Evolutionary conservation across 129 eudicot genomes (phyloP).

Genomic region (Lactuca saligna): DNA sequence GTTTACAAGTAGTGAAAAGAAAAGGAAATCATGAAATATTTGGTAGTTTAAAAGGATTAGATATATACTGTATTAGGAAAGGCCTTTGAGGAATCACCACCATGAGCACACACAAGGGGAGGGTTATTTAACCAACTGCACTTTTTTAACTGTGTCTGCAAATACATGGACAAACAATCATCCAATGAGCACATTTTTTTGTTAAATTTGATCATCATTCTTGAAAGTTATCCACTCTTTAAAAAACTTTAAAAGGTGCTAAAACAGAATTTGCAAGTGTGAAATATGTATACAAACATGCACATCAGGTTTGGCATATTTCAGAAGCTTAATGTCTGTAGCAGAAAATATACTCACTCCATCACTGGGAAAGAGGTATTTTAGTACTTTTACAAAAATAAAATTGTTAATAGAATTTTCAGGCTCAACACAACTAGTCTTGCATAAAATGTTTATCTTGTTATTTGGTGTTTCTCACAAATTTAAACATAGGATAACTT

Average conservation of each 20-base stretch:
- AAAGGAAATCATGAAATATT: not conserved
- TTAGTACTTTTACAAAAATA: no score
- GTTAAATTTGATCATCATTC: not conserved
- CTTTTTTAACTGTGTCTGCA: conserved; percentile 66
- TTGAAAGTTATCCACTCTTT: not conserved
- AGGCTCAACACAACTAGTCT: no score
- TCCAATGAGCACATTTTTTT: not conserved
- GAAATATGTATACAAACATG: not conserved
- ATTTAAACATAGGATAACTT: not conserved
- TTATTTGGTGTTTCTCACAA: no score
- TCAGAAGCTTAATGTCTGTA: no score
- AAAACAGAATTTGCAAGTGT: not conserved
- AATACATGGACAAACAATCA: conserved; percentile 15
- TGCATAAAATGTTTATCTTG: no score
- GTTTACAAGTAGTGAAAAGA: not conserved
- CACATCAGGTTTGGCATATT: no score
- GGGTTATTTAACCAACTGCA: conserved; percentile 82
- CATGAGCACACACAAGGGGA: conserved; percentile 98
- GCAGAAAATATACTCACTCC: no score
- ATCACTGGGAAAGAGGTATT: no score
- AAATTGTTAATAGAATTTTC: no score
- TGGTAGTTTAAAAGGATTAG: conserved; percentile 12
- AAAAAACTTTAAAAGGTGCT: not conserved
- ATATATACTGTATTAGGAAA: conserved; percentile 91
- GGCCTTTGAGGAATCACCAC: conserved; percentile 89